These are phyloP conservation scores for Ophiosphaerella herpotricha DNA, from an alignment of 2,329 filamentous ascomycete species.

Conservation along the genomic window DNA sequence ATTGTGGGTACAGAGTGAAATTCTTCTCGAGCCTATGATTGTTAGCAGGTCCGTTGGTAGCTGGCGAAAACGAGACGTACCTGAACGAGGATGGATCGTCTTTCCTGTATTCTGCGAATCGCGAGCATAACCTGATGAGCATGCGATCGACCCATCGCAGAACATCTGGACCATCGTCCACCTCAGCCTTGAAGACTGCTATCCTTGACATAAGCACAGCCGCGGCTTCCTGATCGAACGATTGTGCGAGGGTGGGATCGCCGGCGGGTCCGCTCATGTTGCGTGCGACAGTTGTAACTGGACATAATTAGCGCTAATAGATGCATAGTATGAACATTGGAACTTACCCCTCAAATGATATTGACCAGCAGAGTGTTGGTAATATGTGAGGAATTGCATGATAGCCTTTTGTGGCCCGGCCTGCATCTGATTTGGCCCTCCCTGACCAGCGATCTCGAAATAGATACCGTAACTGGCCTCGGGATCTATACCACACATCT, in stretches of 20 bases:
- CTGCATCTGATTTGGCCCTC: constrained; percentile 81
- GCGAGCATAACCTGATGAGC: constrained; percentile 93
- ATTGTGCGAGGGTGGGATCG: constrained; percentile 92
- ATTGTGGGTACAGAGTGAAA: constrained; percentile 97
- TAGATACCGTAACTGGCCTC: constrained; percentile 93
- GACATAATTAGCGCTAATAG: constrained; percentile 12
- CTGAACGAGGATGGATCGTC: constrained; percentile 95
- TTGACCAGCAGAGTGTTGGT: constrained; percentile 94
- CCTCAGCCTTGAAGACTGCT: constrained; percentile 97
- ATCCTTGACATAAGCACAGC: constrained; percentile 99
- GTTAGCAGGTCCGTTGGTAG: constrained; percentile 60
- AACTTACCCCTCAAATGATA: constrained; percentile 75
- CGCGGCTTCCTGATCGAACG: constrained; percentile 96
- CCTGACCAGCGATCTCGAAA: constrained; percentile 96
- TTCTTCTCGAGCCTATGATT: constrained; percentile 74
- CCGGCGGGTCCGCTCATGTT: constrained; percentile 92
- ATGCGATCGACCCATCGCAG: constrained; percentile 98
- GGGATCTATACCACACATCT: constrained; percentile 98
- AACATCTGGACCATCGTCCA: constrained; percentile 97
- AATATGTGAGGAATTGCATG: constrained; percentile 98
- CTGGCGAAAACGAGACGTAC: constrained; percentile 63
- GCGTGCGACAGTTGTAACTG: constrained; percentile 87
- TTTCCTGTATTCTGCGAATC: constrained; percentile 97
- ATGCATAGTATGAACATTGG: background rate
- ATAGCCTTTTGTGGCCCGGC: constrained; percentile 89